A percentile compares a stretch with the other conserved stretches of the same genome.
Evolutionary conservation across 306 rosid species (phyloP).

Genomic region (Carpinus fangiana): DNA sequence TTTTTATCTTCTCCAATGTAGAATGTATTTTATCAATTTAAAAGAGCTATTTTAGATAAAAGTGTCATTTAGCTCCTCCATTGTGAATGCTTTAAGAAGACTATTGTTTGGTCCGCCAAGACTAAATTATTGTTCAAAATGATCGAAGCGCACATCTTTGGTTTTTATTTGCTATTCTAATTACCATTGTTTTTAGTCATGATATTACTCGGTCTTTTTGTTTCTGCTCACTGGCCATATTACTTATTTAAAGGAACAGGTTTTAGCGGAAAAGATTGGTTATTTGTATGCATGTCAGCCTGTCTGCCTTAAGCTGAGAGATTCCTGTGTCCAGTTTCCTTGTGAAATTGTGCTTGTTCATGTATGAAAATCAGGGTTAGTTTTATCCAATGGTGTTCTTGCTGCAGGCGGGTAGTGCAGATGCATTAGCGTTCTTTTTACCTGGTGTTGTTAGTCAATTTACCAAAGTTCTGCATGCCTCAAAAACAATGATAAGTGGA

Average conservation of each 20-base stretch:
- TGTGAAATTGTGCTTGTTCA: neutral
- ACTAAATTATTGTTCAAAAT: slow-evolving; percentile 1
- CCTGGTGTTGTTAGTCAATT: slow-evolving; percentile 91
- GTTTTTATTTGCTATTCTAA: neutral
- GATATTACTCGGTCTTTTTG: neutral
- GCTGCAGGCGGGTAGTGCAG: slow-evolving; percentile 83
- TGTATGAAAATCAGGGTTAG: neutral
- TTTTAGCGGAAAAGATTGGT: neutral
- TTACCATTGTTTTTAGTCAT: neutral
- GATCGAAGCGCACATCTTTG: neutral
- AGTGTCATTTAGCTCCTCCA: too few species aligned
- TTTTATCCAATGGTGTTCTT: slow-evolving; percentile 16
- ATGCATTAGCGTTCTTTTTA: slow-evolving; percentile 89
- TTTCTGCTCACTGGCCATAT: neutral
- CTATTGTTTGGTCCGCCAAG: neutral
- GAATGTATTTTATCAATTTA: too few species aligned
- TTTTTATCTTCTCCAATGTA: too few species aligned
- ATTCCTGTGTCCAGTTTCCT: neutral
- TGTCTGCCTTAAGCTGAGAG: slow-evolving; percentile 1
- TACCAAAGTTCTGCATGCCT: slow-evolving; percentile 74
- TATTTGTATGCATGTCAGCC: neutral
- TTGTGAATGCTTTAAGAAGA: too few species aligned
- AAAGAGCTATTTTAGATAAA: too few species aligned
- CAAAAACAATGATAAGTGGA: slow-evolving; percentile 80
- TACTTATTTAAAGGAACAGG: neutral